A percentile compares a stretch with the other conserved stretches of the same genome.
These are phyloP conservation scores for Alternaria angustiovoidea DNA, from an alignment of 2,329 filamentous ascomycete genomes.

Conservation along the genomic window DNA sequence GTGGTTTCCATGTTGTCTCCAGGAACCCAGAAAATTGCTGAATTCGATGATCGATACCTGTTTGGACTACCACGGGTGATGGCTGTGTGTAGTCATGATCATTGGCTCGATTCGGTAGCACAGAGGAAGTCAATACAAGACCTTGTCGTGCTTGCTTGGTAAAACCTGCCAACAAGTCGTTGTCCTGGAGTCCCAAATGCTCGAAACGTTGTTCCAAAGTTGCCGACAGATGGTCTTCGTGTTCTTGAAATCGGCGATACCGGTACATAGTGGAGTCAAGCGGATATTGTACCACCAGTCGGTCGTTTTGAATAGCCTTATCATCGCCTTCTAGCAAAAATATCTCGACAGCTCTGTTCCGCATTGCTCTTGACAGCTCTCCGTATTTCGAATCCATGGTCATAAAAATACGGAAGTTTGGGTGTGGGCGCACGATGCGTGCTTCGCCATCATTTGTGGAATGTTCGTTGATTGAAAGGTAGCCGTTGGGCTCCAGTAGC, in stretches of 20 bases:
- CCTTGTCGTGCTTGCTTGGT: conserved; percentile 35
- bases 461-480: conserved; percentile 91
- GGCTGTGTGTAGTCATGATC: conserved; percentile 1
- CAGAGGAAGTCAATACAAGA: conserved; percentile 1
- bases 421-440: conserved; percentile 80
- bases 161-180: conserved; percentile 38
- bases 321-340: conserved; percentile 63
- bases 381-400: conserved; percentile 93
- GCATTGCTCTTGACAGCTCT: conserved; percentile 94
- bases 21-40: conserved; percentile 45
- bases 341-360: conserved; percentile 92
- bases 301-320: neutral
- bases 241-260: conserved; percentile 42
- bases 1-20: conserved; percentile 28
- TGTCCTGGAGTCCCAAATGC: conserved; percentile 48
- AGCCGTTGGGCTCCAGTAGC: conserved; percentile 87
- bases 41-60: conserved; percentile 10
- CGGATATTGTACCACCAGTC: conserved; percentile 34
- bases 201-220: conserved; percentile 41
- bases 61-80: neutral
- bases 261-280: conserved; percentile 52
- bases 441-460: conserved; percentile 82
- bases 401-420: conserved; percentile 89
- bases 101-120: conserved; percentile 8
- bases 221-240: conserved; percentile 12